Evolutionary conservation across 768 basidiomycete genomes (phyloP).

Genomic region (Neoboletus brunneissimus): DNA sequence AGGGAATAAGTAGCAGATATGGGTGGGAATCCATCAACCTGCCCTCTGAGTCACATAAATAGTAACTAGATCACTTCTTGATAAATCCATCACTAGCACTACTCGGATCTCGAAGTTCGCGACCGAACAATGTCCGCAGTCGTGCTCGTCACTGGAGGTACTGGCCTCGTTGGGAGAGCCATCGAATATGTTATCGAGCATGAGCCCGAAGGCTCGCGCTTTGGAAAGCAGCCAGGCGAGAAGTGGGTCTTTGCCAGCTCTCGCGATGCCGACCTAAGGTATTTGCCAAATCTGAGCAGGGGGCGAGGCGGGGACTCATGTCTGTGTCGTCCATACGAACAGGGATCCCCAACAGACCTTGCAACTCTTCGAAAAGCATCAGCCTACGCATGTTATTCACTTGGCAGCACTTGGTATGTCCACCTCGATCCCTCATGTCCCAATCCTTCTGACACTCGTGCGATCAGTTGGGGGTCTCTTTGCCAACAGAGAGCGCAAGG

Average conservation of each 20-base stretch:
- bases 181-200: conserved; percentile 76
- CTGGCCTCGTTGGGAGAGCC: conserved; percentile 84
- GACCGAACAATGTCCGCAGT: conserved; percentile 37
- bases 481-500: conserved; percentile 94
- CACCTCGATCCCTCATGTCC: background rate
- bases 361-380: conserved; percentile 82
- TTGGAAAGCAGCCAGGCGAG: conserved; percentile 74
- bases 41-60: background rate
- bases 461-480: conserved; percentile 86
- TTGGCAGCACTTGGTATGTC: conserved; percentile 85
- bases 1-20: background rate
- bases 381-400: conserved; percentile 96
- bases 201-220: conserved; percentile 75
- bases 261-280: conserved; percentile 85
- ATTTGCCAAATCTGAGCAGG: conserved; percentile 4
- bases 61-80: background rate
- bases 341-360: conserved; percentile 72
- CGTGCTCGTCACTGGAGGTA: conserved; percentile 81
- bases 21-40: conserved; percentile 17
- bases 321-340: background rate
- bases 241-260: conserved; percentile 83
- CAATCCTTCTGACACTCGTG: conserved; percentile 6
- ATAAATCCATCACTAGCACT: background rate
- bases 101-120: background rate
- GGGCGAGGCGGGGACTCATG: conserved; percentile 1